Conservation (phyloP, 148 eudicot genomes). For the Rhododendron williamsianum region DNA sequence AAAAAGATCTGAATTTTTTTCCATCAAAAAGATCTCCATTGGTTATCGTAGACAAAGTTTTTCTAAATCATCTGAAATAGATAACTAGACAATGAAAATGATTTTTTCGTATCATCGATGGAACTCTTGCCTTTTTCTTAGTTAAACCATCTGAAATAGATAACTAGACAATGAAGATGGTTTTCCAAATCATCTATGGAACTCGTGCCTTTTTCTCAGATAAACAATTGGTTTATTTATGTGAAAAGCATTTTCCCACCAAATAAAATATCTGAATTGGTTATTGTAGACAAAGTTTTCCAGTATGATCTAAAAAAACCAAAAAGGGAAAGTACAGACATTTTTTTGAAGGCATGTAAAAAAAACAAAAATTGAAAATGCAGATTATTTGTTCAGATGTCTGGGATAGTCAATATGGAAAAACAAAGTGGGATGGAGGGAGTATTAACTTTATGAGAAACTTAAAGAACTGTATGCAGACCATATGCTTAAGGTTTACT, state of each 20-base stretch:
- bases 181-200: background rate
- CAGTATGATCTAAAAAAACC: background rate
- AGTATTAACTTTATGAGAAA: background rate
- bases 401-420: background rate
- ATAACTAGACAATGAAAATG: background rate
- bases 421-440: background rate
- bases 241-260: background rate
- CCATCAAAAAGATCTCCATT: background rate
- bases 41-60: background rate
- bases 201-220: background rate
- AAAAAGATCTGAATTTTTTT: background rate
- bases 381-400: background rate
- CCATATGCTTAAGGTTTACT: background rate
- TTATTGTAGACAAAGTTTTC: background rate
- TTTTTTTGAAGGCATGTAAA: background rate
- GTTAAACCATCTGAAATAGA: background rate
- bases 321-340: background rate
- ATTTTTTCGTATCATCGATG: background rate
- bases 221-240: background rate
- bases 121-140: background rate
- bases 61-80: background rate
- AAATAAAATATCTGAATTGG: background rate
- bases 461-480: constrained; percentile 4
- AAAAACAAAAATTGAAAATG: background rate
- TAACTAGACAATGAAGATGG: background rate